Conservation (phyloP, 2,329 filamentous ascomycete species). For the Hypoxylon sp. region DNA sequence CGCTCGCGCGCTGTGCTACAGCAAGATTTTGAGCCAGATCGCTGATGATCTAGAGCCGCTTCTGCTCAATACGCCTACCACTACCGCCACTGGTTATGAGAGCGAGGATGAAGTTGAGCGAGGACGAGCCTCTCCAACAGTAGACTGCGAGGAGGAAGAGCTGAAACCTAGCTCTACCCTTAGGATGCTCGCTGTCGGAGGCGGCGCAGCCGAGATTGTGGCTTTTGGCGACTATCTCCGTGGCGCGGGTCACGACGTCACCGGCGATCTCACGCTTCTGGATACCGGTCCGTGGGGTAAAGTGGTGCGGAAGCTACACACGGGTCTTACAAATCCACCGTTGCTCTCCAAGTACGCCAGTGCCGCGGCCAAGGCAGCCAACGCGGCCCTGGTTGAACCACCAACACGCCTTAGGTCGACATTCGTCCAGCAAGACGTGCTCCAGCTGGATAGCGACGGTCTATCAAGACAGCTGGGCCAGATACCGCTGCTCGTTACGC, state of each 20-base stretch:
- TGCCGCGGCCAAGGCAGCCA: conserved; percentile 61
- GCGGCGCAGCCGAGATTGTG: conserved; percentile 74
- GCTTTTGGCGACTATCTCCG: conserved; percentile 64
- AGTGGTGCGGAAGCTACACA: conserved; percentile 72
- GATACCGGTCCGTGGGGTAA: conserved; percentile 85
- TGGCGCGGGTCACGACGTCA: conserved; percentile 1
- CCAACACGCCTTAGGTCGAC: conserved; percentile 56
- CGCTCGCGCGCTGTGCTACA: conserved; percentile 85
- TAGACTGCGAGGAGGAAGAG: conserved; percentile 24
- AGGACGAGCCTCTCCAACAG: conserved; percentile 23
- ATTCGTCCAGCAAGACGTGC: conserved; percentile 66
- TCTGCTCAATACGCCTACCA: conserved; percentile 22
- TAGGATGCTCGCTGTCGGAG: conserved; percentile 66
- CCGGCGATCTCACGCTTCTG: conserved; percentile 72
- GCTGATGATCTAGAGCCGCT: conserved; percentile 54
- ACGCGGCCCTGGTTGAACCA: conserved; percentile 60
- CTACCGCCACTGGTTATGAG: neutral
- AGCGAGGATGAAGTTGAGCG: conserved; percentile 27
- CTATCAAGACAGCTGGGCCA: conserved; percentile 55
- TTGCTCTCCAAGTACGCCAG: conserved; percentile 68
- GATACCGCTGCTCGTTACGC: conserved; percentile 74
- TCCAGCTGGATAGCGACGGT: conserved; percentile 58
- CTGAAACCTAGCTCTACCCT: conserved; percentile 45
- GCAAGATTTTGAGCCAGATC: conserved; percentile 65
- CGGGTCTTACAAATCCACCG: conserved; percentile 67